A percentile compares a stretch with the other conserved stretches of the same genome.
Conservation (phyloP, 2,329 filamentous ascomycete genomes). For the Metarhizium robertsii region DNA sequence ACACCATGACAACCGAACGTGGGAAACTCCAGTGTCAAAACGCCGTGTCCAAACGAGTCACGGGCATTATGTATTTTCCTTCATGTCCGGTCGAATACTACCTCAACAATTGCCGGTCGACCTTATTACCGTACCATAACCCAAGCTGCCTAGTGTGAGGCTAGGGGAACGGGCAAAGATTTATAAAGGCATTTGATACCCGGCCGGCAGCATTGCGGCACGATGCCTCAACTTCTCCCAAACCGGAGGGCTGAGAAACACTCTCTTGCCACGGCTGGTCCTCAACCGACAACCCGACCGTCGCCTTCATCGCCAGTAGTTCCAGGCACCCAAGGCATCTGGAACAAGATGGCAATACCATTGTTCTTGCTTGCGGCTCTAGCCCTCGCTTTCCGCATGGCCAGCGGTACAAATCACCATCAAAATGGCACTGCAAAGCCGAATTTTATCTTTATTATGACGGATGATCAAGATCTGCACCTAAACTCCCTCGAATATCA, state of each 20-base stretch:
- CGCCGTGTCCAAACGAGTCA: no score
- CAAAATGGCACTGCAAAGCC: slow-evolving; percentile 2
- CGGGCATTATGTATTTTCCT: no score
- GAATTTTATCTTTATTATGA: slow-evolving; percentile 59
- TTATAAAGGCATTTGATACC: no score
- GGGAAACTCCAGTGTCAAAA: no score
- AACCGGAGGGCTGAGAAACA: not conserved
- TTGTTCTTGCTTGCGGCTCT: not conserved
- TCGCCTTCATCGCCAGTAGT: not conserved
- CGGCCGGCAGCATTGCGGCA: not conserved
- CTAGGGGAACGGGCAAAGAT: no score
- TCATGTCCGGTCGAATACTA: no score
- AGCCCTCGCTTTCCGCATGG: not conserved
- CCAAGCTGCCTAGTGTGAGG: no score
- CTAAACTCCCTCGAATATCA: slow-evolving; percentile 54
- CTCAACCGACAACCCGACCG: not conserved
- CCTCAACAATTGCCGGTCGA: no score
- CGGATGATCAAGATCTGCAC: slow-evolving; percentile 58
- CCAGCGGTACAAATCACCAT: not conserved
- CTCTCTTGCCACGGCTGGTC: not conserved
- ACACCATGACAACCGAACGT: no score
- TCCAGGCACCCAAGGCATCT: not conserved
- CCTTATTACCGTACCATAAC: no score
- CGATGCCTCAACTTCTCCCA: not conserved
- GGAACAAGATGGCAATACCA: not conserved